Base-by-base conservation (phyloP, 2,329 filamentous ascomycete species). In the Stemphylium lycopersici region DNA sequence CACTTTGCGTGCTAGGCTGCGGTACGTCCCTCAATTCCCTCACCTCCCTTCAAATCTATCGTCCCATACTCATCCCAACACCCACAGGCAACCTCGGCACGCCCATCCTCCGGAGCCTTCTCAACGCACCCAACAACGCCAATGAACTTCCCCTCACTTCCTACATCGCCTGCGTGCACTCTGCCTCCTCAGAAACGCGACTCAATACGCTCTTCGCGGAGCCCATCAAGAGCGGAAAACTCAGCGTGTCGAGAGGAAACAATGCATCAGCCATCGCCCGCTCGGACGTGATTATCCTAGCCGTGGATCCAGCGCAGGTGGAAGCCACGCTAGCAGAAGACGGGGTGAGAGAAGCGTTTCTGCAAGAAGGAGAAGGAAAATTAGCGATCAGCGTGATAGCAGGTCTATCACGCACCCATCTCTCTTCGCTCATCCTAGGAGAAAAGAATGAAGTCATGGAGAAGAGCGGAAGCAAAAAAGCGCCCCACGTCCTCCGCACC, bases 401-500 rank as follows among this genome's bases (percentile, higher is more conserved):
- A 26, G 48, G 48, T 10, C 37, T 44, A 10, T 47, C 49, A 12
- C 22, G 31, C 8, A 16, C n/a, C 5, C 4, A 13, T 2, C 6
- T 15, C 3, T 31, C n/a, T 11, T 16, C 26, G 7, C 40, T 20
- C 26, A 12, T 32, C 4, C 10, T 1, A 24, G 22, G 22, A 24
- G 22, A n/a, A n/a, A n/a, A n/a, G n/a, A n/a, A n/a, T n/a, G n/a
- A n/a, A n/a, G n/a, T n/a, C n/a, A n/a, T n/a, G n/a, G n/a, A n/a
- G n/a, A n/a, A n/a, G n/a, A n/a, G n/a, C n/a, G n/a, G n/a, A n/a
- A n/a, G n/a, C n/a, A n/a, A n/a, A n/a, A n/a, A n/a, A n/a, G n/a
- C n/a, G n/a, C n/a, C n/a, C n/a, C n/a, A n/a, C n/a, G n/a, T n/a
- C 2, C 57, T 79, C 2, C 76, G 78, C 20, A 76, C 76, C 0